These are phyloP conservation scores for Phytophthora fragariaefolia DNA, from an alignment of 352 stramenopile genomes.

Conservation along the genomic window DNA sequence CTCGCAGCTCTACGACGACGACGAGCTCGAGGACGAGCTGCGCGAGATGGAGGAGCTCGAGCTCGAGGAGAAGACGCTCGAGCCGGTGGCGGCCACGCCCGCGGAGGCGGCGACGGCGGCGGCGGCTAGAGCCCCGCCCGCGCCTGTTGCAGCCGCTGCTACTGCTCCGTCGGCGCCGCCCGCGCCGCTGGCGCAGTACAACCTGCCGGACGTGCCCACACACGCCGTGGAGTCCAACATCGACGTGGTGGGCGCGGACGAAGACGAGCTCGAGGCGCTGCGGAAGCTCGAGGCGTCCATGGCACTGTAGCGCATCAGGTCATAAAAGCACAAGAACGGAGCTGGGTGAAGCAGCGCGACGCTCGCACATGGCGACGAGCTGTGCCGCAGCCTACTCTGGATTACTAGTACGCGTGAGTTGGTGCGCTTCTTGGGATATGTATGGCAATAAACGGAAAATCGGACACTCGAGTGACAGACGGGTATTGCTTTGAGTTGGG, in stretches of 20 bases:
- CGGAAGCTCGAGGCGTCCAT: slow-evolving; percentile 89
- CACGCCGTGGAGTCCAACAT: slow-evolving; percentile 81
- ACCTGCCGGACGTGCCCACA: slow-evolving; percentile 82
- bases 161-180: slow-evolving; percentile 32
- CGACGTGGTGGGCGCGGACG: slow-evolving; percentile 75
- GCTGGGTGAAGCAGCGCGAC: slow-evolving; percentile 8
- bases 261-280: slow-evolving; percentile 86
- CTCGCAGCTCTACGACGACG: slow-evolving; percentile 92
- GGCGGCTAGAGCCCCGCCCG: slow-evolving; percentile 29
- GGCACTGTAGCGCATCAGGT: slow-evolving; percentile 60
- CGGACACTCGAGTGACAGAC: slow-evolving; percentile 19
- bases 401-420: background rate
- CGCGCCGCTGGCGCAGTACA: slow-evolving; percentile 50
- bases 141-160: slow-evolving; percentile 27
- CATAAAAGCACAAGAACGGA: slow-evolving; percentile 12
- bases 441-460: slow-evolving; percentile 41
- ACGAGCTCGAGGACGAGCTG: slow-evolving; percentile 96
- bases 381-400: too few relatives aligned
- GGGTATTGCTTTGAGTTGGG: slow-evolving; percentile 22
- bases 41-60: slow-evolving; percentile 93
- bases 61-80: slow-evolving; percentile 90
- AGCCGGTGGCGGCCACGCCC: slow-evolving; percentile 39
- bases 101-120: slow-evolving; percentile 27
- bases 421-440: slow-evolving; percentile 34
- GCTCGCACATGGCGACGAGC: background rate